Evolutionary conservation across 352 stramenopile species (phyloP), one percentile per base, ranked within the genome.

Genomic region (Globisporangium echinulatum): DNA sequence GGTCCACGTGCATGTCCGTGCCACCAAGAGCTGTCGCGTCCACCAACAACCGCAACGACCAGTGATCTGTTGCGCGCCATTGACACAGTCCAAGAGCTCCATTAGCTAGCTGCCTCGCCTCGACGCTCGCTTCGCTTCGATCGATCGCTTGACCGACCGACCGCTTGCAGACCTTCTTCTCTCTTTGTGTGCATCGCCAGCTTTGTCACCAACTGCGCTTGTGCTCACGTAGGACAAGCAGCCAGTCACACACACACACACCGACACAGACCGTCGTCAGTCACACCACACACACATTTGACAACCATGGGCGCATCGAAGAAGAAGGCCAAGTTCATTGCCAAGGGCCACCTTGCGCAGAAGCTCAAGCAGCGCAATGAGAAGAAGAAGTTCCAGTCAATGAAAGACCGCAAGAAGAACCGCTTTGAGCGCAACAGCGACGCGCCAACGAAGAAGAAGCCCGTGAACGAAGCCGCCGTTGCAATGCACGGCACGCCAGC

Each of bases 281-380:
- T 4, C 46, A 44, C 15, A 50, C 3, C 13, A 40, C 25, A n/a
- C 33, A 19, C 49, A 51, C 19, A 42, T n/a, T 9, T 3, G 37
- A 49, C 42, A 57, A 62, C 44, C 54, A 87, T 85, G 77, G 80
- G 78, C 48, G 69, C 73, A 42, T 67, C 74, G 62, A 94, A 94
- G 79, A 94, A 94, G 82, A 92, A 92, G 69, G 75, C 82, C 56
- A 94, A 94, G 71, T 94, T 94, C 66, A 87, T 94, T 59, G 80
- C 82, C 50, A 94, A 94, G 63, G 85, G 85, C 37, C 66, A 91
- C 63, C 57, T 94, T 58, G 61, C 65, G 58, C 63, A 83, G 59
- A 92, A 92, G 76, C 79, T 94, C 73, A 86, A 89, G 69, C 79
- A 92, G 73, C 82, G 82, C 77, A 94, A 94, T 75, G 71, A 70